Percentiles rank a stretch among this genome's conserved stretches.
phyloP scores from a whole-genome alignment of 2,329 filamentous ascomycete species.

The Paraphoma chrysanthemicola region DNA sequence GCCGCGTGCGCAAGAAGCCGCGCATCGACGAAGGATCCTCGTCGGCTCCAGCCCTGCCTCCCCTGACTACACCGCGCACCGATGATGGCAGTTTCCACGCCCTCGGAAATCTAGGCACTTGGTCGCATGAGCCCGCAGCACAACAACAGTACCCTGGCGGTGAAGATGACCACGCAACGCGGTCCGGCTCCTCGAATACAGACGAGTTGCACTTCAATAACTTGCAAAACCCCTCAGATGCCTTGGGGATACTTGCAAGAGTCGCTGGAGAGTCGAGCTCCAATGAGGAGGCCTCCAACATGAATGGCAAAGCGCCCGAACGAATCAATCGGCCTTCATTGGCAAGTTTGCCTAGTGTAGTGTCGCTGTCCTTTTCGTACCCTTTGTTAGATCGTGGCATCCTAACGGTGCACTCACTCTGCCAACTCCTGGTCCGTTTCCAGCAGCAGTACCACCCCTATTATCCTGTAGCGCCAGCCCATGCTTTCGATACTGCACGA shows the following conservation, averaged over 20 bases:
- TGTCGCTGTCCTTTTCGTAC: constrained; percentile 52
- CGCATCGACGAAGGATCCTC: constrained; percentile 24
- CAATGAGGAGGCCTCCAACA: constrained; percentile 28
- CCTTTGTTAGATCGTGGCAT: constrained; percentile 50
- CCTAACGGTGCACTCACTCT: constrained; percentile 56
- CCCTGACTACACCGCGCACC: constrained; percentile 37
- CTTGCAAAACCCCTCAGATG: constrained; percentile 58
- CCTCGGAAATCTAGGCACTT: constrained; percentile 47
- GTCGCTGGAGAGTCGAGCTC: constrained; percentile 51
- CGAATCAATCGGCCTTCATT: constrained; percentile 13
- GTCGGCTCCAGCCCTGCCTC: constrained; percentile 21
- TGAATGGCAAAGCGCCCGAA: constrained; percentile 13
- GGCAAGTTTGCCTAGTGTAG: constrained; percentile 18
- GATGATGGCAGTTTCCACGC: constrained; percentile 44
- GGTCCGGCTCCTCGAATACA: constrained; percentile 40
- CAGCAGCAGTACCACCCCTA: constrained; percentile 72
- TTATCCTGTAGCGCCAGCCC: constrained; percentile 70
- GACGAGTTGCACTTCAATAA: constrained; percentile 50
- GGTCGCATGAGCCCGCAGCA: constrained; percentile 31
- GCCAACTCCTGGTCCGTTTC: constrained; percentile 64
- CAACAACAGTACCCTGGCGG: constrained; percentile 23
- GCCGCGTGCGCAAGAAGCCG: constrained; percentile 62
- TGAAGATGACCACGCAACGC: constrained; percentile 29
- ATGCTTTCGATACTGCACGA: constrained; percentile 62
- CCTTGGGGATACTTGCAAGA: constrained; percentile 56